phyloP scores from a whole-genome alignment of 1,284 basidiomycete genomes.

The Albatrellus sp. region DNA sequence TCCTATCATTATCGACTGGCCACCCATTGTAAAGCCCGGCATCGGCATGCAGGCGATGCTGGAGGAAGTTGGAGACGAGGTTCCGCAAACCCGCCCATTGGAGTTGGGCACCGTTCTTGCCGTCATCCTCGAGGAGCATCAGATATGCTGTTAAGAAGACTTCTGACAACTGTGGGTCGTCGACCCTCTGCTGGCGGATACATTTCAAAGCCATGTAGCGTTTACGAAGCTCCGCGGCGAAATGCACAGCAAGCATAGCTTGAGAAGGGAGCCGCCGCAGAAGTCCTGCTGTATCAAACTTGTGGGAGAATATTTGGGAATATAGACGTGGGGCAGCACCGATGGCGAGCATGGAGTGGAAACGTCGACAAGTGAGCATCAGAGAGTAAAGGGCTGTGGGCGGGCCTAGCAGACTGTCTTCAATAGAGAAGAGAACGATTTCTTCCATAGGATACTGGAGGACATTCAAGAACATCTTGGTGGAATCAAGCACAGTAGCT shows the following conservation, averaged over 20 bases:
- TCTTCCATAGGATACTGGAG: conserved; percentile 15
- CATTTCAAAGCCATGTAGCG: conserved; percentile 29
- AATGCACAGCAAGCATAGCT: background rate
- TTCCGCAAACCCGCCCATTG: conserved; percentile 27
- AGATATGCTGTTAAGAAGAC: conserved; percentile 46
- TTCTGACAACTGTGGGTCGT: conserved; percentile 23
- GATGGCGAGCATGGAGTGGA: conserved; percentile 22
- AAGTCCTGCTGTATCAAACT: conserved; percentile 25
- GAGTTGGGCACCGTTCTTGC: conserved; percentile 43
- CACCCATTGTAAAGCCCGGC: conserved; percentile 23
- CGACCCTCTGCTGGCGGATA: conserved; percentile 23
- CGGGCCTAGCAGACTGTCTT: conserved; percentile 18
- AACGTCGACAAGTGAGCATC: conserved; percentile 25
- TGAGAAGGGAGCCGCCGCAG: conserved; percentile 2
- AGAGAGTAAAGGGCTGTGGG: conserved; percentile 21
- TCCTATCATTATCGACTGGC: conserved; percentile 33
- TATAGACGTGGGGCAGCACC: conserved; percentile 29
- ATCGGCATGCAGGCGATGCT: conserved; percentile 24
- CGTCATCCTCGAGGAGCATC: conserved; percentile 48
- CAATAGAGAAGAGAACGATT: conserved; percentile 25
- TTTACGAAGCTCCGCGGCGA: conserved; percentile 5
- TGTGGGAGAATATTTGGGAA: conserved; percentile 27
- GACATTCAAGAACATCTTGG: conserved; percentile 17
- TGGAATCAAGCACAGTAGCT: conserved; percentile 13
- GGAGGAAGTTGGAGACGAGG: conserved; percentile 28